Evolutionary conservation across 345 rosid genomes (phyloP).

Genomic region (Corymbia maculata): DNA sequence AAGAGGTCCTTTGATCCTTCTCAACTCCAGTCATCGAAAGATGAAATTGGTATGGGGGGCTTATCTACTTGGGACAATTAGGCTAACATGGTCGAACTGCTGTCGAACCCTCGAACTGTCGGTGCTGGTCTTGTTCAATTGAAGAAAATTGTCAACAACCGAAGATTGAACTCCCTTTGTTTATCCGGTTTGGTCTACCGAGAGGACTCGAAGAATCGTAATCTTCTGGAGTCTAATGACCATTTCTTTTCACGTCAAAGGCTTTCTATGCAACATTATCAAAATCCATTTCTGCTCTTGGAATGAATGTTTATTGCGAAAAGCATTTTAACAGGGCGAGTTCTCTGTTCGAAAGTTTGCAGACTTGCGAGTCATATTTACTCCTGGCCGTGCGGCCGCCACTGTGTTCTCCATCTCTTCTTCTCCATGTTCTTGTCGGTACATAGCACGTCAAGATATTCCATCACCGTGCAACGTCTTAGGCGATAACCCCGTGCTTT

Average conservation of each 20-base stretch:
- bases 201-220: not conserved
- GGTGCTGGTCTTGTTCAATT: not conserved
- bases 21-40: constrained; percentile 12
- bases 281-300: not conserved
- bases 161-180: not conserved
- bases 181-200: not conserved
- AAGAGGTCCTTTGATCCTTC: constrained; percentile 11
- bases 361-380: not conserved
- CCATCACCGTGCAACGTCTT: not conserved
- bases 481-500: not conserved
- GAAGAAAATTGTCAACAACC: not conserved
- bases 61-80: constrained; percentile 59
- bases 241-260: not conserved
- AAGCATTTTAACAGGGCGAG: not conserved
- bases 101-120: not conserved
- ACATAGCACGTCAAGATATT: not conserved
- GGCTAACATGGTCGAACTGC: not conserved
- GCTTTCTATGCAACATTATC: not conserved
- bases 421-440: not conserved
- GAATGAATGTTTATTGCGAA: not conserved
- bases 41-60: constrained; percentile 80
- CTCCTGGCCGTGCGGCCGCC: not conserved
- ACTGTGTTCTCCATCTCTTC: not conserved
- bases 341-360: not conserved
- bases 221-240: not conserved